Base-by-base conservation (phyloP, 1,284 basidiomycete genomes). In the Cryptococcus sp. region DNA sequence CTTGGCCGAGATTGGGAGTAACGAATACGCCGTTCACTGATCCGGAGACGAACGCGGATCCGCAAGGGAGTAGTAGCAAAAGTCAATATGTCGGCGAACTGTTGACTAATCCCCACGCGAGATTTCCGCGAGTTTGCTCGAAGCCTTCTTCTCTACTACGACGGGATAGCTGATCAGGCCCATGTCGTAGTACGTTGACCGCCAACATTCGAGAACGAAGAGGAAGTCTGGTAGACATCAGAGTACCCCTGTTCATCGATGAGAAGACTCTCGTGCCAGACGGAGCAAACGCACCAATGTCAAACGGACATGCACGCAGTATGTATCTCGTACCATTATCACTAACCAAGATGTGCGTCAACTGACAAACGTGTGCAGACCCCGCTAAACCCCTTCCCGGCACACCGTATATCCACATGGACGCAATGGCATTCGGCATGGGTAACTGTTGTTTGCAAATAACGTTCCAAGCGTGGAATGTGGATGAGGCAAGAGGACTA, bases 371-470 rank as follows among this genome's bases (percentile, higher is more conserved):
- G 13, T 17, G 8, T 25, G 39, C 49, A 68, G 73, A 54, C 23
- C 73, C 73, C 0, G 71, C 75, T 11, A 73, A 82, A 77, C 78
- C 80, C 5, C 75, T 80, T 76, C 64, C 67, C 3, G 73, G 67
- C 16, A 73, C 70, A 5, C 75, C 75, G 6, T 93, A 98, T 78
- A 93, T 99, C 67, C 99, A 99, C 78, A 86, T 99, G 84, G 96
- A 99, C 78, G 94, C 96, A 1, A 98, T 98, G 96, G 95, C 94
- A 23, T 99, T 99, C 77, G 96, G 96, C 47, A 99, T 98, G 95
- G 96, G 96, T 3, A 98, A 95, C 72, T 96, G 92, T 73, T 99
- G 96, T 79, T 82, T 99, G 52, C 96, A 99, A 74, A 84, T 99
- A 65, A 99, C 96, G 3, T 97, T 99, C 81, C 96, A 99, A 78